These are phyloP conservation scores for Schwanniomyces polymorphus DNA, from an alignment of 805 yeast species.

Conservation along the genomic window DNA sequence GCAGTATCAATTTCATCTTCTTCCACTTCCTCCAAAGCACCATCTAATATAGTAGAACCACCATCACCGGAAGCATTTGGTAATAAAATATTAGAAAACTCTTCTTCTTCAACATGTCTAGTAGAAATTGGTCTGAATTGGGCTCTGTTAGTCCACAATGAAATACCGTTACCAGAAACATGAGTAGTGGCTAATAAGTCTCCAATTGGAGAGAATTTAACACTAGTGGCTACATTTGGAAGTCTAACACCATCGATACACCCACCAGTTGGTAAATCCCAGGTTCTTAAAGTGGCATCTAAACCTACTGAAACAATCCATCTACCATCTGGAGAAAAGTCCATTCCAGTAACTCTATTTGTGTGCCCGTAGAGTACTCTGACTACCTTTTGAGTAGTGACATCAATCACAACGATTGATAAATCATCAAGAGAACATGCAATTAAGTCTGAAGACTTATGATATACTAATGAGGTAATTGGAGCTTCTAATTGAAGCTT, in stretches of 20 bases:
- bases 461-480: constrained; percentile 73
- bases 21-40: constrained; percentile 60
- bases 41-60: constrained; percentile 69
- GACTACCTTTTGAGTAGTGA: constrained; percentile 75
- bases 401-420: constrained; percentile 79
- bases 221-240: constrained; percentile 74
- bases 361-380: constrained; percentile 89
- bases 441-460: constrained; percentile 77
- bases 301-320: constrained; percentile 85
- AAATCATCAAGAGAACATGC: constrained; percentile 88
- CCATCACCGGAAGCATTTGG: constrained; percentile 83
- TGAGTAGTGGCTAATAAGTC: constrained; percentile 92
- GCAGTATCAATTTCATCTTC: constrained; percentile 23
- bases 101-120: constrained; percentile 73
- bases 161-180: constrained; percentile 85
- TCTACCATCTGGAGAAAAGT: constrained; percentile 92
- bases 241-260: constrained; percentile 90
- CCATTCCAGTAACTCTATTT: constrained; percentile 82
- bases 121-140: constrained; percentile 78
- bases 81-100: constrained; percentile 59
- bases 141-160: constrained; percentile 88
- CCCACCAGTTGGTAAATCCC: constrained; percentile 97
- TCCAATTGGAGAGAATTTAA: constrained; percentile 83
- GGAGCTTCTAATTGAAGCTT: constrained; percentile 73
- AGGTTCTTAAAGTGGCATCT: constrained; percentile 87